A percentile compares a stretch with the other conserved stretches of the same genome.
phyloP scores from a whole-genome alignment of 257 asterid genomes.

The Cruciata laevipes region DNA sequence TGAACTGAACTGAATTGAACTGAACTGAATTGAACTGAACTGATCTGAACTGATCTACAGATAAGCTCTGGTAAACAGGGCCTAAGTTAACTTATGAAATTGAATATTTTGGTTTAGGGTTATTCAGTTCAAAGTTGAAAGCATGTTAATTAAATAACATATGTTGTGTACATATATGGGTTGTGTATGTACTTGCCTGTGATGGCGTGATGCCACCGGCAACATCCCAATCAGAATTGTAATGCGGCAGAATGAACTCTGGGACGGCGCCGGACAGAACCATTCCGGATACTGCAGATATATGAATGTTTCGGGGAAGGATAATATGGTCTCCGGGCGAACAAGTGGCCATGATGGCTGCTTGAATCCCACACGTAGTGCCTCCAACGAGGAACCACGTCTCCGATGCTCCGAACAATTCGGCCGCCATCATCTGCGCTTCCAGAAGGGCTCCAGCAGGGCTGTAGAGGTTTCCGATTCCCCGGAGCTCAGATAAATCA shows the following conservation, averaged over 20 bases:
- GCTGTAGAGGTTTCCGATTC: constrained; percentile 71
- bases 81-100: no score
- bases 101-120: no score
- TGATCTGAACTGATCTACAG: no score
- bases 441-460: constrained; percentile 73
- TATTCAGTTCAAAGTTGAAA: no score
- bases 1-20: no score
- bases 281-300: constrained; percentile 69
- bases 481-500: constrained; percentile 74
- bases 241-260: constrained; percentile 58
- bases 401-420: constrained; percentile 77
- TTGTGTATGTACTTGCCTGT: constrained; percentile 88
- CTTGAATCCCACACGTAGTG: constrained; percentile 77
- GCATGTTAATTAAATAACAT: no score
- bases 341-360: constrained; percentile 74
- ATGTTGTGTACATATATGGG: no score
- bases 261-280: constrained; percentile 68
- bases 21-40: no score
- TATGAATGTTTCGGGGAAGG: constrained; percentile 76
- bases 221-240: constrained; percentile 54
- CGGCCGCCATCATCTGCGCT: constrained; percentile 67
- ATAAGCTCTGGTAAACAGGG: no score
- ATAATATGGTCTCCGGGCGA: constrained; percentile 60
- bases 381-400: constrained; percentile 94
- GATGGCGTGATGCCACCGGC: constrained; percentile 37